phyloP scores from a whole-genome alignment of 2,329 filamentous ascomycete genomes.

The Escovopsis sp. region DNA sequence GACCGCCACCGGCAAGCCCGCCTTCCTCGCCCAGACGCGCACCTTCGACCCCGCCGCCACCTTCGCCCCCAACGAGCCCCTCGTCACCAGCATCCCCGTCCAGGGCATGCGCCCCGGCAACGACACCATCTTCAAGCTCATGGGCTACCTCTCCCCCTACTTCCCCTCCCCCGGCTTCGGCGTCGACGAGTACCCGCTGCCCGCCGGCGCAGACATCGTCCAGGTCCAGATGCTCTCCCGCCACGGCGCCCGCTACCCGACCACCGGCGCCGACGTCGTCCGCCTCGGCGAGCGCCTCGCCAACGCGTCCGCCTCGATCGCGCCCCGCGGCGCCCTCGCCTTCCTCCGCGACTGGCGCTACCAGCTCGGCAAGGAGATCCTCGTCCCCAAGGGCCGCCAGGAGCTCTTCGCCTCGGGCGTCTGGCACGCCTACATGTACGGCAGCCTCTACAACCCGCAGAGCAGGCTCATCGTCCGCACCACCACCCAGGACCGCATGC shows the following conservation, averaged over 20 bases:
- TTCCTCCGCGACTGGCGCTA: conserved; percentile 60
- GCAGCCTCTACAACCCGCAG: conserved; percentile 53
- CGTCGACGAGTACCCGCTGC: conserved; percentile 55
- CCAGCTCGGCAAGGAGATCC: conserved; percentile 52
- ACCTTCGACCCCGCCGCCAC: conserved; percentile 48
- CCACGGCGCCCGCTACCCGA: conserved; percentile 62
- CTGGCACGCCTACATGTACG: conserved; percentile 60
- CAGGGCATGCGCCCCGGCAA: conserved; percentile 40
- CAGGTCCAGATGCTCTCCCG: conserved; percentile 60
- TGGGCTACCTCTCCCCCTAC: conserved; percentile 55
- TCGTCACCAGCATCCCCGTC: conserved; percentile 59
- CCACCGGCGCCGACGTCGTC: conserved; percentile 39
- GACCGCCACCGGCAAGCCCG: conserved; percentile 52
- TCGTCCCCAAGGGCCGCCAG: conserved; percentile 58
- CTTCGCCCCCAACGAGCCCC: conserved; percentile 53
- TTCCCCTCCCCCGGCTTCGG: conserved; percentile 60
- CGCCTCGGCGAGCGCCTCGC: conserved; percentile 42
- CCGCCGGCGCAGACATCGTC: conserved; percentile 49
- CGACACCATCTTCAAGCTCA: conserved; percentile 54
- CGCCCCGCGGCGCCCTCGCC: conserved; percentile 30
- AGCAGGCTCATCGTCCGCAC: conserved; percentile 61
- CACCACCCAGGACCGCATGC: conserved; percentile 66
- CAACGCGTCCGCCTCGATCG: conserved; percentile 32
- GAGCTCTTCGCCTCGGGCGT: conserved; percentile 58
- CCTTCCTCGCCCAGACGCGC: conserved; percentile 59